phyloP scores from a whole-genome alignment of 108 stramenopile species.

The Bacterosira constricta region DNA sequence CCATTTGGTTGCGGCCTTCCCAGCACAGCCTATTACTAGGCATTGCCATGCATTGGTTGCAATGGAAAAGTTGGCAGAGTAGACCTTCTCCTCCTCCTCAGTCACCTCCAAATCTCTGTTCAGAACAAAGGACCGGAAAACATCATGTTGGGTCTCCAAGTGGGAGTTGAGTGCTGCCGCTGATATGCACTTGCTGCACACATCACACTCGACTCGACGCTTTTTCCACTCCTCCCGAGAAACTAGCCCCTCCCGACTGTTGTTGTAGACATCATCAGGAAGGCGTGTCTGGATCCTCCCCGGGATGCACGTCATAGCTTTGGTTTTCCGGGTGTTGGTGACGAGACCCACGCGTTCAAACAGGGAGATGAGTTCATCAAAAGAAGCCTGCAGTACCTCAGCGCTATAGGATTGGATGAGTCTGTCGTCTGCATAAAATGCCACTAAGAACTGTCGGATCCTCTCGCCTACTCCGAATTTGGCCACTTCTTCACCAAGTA shows the following conservation, averaged over 20 bases:
- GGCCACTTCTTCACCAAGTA: too few species aligned
- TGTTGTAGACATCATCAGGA: background rate
- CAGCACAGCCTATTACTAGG: background rate
- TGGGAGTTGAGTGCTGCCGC: background rate
- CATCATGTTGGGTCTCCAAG: constrained; percentile 2
- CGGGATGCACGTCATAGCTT: constrained; percentile 15
- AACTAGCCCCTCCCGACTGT: background rate
- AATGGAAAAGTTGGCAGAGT: background rate
- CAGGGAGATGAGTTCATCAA: background rate
- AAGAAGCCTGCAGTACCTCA: background rate
- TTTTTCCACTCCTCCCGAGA: background rate
- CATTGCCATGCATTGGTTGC: background rate
- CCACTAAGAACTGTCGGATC: too few species aligned
- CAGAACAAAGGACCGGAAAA: background rate
- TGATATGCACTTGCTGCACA: background rate
- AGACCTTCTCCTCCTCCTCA: background rate
- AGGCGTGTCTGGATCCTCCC: background rate
- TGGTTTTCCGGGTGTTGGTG: constrained; percentile 8
- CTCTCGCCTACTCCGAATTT: too few species aligned
- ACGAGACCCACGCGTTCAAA: constrained; percentile 6
- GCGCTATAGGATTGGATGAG: background rate
- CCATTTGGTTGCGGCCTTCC: background rate
- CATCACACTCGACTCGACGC: background rate
- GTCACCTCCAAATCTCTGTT: background rate
- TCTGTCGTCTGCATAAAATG: constrained; percentile 34